Base-by-base conservation (phyloP, 306 rosid genomes). In the Dalbergia cochinchinensis region DNA sequence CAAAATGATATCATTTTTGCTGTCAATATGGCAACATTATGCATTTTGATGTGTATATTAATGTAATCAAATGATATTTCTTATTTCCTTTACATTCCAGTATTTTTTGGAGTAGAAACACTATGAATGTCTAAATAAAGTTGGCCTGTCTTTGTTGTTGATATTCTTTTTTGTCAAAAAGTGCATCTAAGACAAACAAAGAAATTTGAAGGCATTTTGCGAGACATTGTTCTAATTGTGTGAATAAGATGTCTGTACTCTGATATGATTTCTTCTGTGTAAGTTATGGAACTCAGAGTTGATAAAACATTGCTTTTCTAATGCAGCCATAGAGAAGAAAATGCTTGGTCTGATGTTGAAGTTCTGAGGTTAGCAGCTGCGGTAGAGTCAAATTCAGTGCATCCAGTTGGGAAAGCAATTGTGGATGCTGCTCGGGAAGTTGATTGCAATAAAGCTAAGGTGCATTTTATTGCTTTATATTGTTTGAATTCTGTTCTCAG, bases 361-460 rank as follows among this genome's bases (percentile, higher is more conserved):
- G 82, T 94, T 87, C 85, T 94, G 59, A 88, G 85, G 83, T 84
- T 92, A 69, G 99, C 99, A 65, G 97, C 99, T 85, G 97, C 86
- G 8, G 97, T 94, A 44, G 99, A 94, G 85, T 87, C 94, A 66
- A 94, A 92, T 82, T 92, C 99, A 70, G 80, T 91, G 79, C 99
- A 94, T 84, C 99, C 99, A 53, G 88, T 94, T 62, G 99, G 94
- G 15, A 94, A 90, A 87, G 99, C 99, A 18, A 92, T 94, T 78
- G 95, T 94, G 68, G 94, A 88, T 59, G 99, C 99, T 62, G 97
- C 97, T 83, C 90, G 64, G 81, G 87, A 87, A 54, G 60, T 62
- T 79, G 86, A 90, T 77, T 84, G 89, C 83, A 89, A 72, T 67
- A 79, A 76, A 62, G 83, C 89, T 69, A 89, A 91, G 97, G 99